Evolutionary conservation across 1,284 basidiomycete genomes (phyloP), one percentile per base, ranked within the genome.

Genomic region (Cryptococcus neoformans): DNA sequence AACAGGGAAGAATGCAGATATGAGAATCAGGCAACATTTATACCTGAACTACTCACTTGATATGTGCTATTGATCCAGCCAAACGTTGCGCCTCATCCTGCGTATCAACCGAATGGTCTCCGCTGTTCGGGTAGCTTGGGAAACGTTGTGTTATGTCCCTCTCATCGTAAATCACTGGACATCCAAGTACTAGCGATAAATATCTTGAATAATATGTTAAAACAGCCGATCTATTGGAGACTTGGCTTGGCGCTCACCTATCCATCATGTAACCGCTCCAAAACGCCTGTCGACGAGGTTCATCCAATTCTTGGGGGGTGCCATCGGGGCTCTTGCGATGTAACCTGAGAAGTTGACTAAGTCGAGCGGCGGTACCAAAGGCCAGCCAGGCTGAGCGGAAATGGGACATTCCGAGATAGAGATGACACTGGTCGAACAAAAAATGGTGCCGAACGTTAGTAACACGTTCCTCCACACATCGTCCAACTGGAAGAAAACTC

Each of bases 231-330:
- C 5, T 5, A 34, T 50, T 10, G 7, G n/a, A 37, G 16, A 28
- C 2, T 28, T 28, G 28, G 4, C 28, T 21, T 36, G 10, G 3
- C 39, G 28, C 50, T 21, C 40, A 51, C 50, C 50, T 21, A 35
- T 51, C 50, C 50, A 51, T 51, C 50, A 51, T 51, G 40, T 44
- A 51, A 8, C 40, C 36, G 50, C 50, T 51, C 50, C 50, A 51
- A 17, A 51, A 51, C 6, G 50, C 41, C 28, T 51, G 50, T 38
- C 50, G 40, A 7, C 41, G 40, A 3, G 50, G 8, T 17, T 51
- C 50, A 14, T 51, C 50, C 9, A 51, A 14, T 6, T 1, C 40
- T 3, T 6, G 28, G 12, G 40, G 38, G n/a, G 39, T 34, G 5
- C 40, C 17, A 6, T 42, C 40, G 7, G 50, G 40, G 28, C 40